A percentile compares a stretch with the other conserved stretches of the same genome.
These are phyloP conservation scores for Amphirosellinia nigrospora DNA, from an alignment of 495 filamentous ascomycete species.

Conservation along the genomic window DNA sequence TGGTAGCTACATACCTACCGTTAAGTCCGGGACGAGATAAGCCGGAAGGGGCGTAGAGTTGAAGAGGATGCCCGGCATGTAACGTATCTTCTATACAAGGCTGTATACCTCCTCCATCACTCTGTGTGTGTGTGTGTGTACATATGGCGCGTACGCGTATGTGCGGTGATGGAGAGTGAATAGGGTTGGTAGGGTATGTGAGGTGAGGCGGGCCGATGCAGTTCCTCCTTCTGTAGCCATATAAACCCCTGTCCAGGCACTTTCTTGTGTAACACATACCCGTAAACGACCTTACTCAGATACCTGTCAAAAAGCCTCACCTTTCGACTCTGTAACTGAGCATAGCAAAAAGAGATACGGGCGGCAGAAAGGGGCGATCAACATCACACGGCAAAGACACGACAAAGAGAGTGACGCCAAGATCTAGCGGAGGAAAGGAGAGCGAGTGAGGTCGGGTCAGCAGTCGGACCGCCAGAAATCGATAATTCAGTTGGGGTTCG, in stretches of 20 bases:
- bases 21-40: background rate
- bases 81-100: conserved; percentile 11
- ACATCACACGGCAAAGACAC: background rate
- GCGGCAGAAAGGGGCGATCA: background rate
- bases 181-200: background rate
- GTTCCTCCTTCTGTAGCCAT: background rate
- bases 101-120: background rate
- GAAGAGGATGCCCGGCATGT: background rate
- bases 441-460: conserved; percentile 8
- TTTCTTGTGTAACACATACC: conserved; percentile 11
- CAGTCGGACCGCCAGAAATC: conserved; percentile 20
- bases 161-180: background rate
- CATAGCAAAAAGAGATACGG: background rate
- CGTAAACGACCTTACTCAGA: background rate
- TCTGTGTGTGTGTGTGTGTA: background rate
- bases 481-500: background rate
- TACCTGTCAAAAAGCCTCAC: background rate
- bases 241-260: background rate
- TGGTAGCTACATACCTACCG: too few relatives aligned
- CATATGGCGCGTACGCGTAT: background rate
- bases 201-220: conserved; percentile 20
- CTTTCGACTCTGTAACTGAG: background rate
- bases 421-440: conserved; percentile 7
- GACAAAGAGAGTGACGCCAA: background rate
- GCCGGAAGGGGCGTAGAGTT: background rate